phyloP scores from a whole-genome alignment of 306 rosid species.

The Citrullus amarus region DNA sequence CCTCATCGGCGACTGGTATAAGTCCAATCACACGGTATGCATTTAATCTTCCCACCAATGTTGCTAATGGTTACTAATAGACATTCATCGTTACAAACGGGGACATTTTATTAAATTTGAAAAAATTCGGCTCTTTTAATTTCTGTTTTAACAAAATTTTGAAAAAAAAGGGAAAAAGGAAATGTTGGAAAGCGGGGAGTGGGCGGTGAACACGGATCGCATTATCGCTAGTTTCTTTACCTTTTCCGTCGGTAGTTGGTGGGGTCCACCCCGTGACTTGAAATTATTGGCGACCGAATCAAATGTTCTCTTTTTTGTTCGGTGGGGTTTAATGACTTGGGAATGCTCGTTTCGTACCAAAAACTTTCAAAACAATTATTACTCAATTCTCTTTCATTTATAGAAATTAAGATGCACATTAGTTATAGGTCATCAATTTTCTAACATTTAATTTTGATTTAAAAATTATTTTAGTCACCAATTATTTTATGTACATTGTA shows the following conservation, averaged over 20 bases:
- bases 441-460: too few species aligned
- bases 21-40: constrained; percentile 73
- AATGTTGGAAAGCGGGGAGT: neutral
- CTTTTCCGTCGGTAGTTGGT: neutral
- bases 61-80: too few species aligned
- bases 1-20: constrained; percentile 95
- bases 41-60: neutral
- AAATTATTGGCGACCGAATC: neutral
- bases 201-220: neutral
- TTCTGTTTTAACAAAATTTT: too few species aligned
- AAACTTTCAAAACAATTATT: neutral
- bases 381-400: neutral
- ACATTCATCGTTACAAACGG: too few species aligned
- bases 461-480: too few species aligned
- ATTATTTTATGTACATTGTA: too few species aligned
- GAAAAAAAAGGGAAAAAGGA: neutral
- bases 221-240: neutral
- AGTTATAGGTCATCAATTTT: too few species aligned
- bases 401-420: neutral
- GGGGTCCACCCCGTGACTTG: neutral
- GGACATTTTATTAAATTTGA: too few species aligned
- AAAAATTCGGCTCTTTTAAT: too few species aligned
- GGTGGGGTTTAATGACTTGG: neutral
- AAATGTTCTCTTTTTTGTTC: neutral
- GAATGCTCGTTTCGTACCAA: neutral